Percentiles rank a stretch among this genome's conserved stretches.
phyloP scores from a whole-genome alignment of 1,284 basidiomycete species.

The Tylopilus sp. region DNA sequence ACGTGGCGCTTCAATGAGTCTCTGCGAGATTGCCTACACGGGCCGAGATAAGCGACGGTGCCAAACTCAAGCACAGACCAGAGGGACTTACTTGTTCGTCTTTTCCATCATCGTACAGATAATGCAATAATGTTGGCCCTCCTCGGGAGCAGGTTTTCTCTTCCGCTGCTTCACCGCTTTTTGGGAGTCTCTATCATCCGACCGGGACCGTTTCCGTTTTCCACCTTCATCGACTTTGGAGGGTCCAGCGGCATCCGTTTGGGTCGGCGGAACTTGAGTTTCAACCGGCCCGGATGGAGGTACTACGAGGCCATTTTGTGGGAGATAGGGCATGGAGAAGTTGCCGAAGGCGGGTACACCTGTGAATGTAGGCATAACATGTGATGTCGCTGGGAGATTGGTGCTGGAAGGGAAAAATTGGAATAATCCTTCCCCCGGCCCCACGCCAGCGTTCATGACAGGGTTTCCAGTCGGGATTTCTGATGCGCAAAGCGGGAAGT shows the following conservation, averaged over 20 bases:
- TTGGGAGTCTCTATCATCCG: background rate
- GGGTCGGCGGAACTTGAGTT: background rate
- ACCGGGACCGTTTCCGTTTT: background rate
- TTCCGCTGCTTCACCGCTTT: background rate
- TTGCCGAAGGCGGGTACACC: background rate
- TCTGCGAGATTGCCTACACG: conserved; percentile 13
- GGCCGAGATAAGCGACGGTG: background rate
- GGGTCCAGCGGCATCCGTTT: background rate
- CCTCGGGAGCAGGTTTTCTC: background rate
- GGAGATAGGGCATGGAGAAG: background rate
- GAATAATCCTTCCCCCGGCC: background rate
- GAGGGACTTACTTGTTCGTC: background rate
- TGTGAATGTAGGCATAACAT: background rate
- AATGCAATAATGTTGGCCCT: background rate
- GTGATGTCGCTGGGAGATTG: background rate
- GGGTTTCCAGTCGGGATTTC: too few species aligned
- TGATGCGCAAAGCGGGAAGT: too few species aligned
- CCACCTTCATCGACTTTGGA: background rate
- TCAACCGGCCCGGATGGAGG: background rate
- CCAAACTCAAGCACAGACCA: background rate
- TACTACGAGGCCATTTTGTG: background rate
- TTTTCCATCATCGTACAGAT: background rate
- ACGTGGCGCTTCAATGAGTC: conserved; percentile 22
- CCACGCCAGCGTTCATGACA: too few species aligned
- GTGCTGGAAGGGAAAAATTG: background rate